Base-by-base conservation (phyloP, 2,329 filamentous ascomycete genomes). In the Colletotrichum trifolii region DNA sequence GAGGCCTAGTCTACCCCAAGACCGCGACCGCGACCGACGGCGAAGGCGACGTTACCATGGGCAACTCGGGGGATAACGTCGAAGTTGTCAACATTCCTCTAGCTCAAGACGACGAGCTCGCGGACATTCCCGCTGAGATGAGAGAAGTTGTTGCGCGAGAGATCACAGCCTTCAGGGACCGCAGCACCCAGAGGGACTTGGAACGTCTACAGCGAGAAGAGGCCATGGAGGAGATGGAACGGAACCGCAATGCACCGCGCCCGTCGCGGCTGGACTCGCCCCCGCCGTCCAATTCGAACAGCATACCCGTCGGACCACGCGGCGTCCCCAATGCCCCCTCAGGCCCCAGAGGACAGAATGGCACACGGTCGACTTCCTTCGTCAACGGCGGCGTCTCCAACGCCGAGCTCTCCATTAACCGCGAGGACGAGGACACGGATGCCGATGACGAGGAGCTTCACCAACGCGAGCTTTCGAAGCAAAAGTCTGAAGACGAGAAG, bases 101-200 rank as follows among this genome's bases (percentile, higher is more conserved):
- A 38, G 89, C 90, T 1, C 87, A 91, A 56, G 96, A 99, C 68
- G 96, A 99, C 73, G 96, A 99, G 73, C 83, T 99, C 36, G 91
- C 94, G 17, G 96, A 99, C 72, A 97, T 99, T 52, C 96, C 96
- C 0, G 91, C 93, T 1, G 96, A 98, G 75, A 96, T 97, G 93
- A 90, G 96, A 33, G 96, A 97, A 75, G 94, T 93, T 0, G 96
- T 99, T 13, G 93, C 96, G 0, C 91, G 91, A 62, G 96, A 99
- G 76, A 99, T 99, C 72, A 90, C 93, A 0, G 92, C 94, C 0
- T 99, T 99, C 82, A 87, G 96, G 69, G 96, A 99, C 70, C 87
- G 95, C 17, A 97, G 95, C 71, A 97, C 89, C 65, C 89, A 91
- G 67, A 87, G 95, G 43, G 96, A 99, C 74, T 81, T 96, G 73